phyloP scores from a whole-genome alignment of 129 eudicot genomes.

The Flaveria brownii region DNA sequence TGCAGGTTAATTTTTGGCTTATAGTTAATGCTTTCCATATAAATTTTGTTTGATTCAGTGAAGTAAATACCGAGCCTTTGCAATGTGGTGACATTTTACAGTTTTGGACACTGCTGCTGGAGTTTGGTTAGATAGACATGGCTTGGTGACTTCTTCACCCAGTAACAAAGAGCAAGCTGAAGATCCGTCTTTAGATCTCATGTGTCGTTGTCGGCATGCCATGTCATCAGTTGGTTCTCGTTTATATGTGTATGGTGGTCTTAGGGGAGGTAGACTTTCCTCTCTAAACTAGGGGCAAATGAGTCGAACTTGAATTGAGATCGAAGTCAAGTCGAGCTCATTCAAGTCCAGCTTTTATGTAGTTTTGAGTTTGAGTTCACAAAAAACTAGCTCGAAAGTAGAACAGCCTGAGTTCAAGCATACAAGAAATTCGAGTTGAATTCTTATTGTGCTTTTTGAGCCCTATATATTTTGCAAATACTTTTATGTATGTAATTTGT shows the following conservation, averaged over 20 bases:
- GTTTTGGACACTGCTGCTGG: constrained; percentile 98
- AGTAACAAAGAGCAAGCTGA: constrained; percentile 54
- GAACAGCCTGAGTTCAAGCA: not conserved
- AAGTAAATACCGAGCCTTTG: constrained; percentile 16
- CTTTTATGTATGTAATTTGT: not conserved
- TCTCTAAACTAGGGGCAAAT: not conserved
- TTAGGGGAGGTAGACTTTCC: constrained; percentile 73
- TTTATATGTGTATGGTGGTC: constrained; percentile 85
- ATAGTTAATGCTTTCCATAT: constrained; percentile 8
- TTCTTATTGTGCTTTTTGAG: not conserved
- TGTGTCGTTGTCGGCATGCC: constrained; percentile 93
- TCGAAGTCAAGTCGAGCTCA: not conserved
- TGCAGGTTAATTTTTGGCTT: constrained; percentile 53
- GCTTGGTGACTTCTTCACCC: constrained; percentile 79
- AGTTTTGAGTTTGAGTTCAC: constrained; percentile 1
- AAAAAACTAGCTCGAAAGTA: not conserved
- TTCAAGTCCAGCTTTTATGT: not conserved
- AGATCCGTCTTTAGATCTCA: constrained; percentile 71
- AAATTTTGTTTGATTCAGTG: not conserved
- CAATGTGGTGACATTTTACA: constrained; percentile 32
- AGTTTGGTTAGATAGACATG: constrained; percentile 89
- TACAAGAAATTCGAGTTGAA: not conserved
- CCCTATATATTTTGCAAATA: not conserved
- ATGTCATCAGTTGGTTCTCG: constrained; percentile 88
- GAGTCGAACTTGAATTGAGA: not conserved